Base-by-base conservation (phyloP, 2,329 filamentous ascomycete genomes). In the Exophiala oligosperma region DNA sequence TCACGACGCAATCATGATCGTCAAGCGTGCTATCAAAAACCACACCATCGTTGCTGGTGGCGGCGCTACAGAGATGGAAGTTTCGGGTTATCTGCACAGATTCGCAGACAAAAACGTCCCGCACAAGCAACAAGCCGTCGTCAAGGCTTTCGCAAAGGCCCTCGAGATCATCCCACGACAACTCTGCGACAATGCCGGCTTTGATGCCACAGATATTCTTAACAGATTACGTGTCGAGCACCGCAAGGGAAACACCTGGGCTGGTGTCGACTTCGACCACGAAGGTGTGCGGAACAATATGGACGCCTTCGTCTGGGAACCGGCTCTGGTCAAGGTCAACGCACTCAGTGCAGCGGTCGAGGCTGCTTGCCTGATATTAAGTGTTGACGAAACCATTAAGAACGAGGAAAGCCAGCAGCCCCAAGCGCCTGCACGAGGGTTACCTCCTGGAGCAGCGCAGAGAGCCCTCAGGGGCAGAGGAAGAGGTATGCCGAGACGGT, bases 1-100 rank as follows among this genome's bases (percentile, higher is more conserved):
- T 66, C 94, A 99, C 81, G 94, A 99, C 71, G 94, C 94, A 68
- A 97, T 99, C 77, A 99, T 99, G 94, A 96, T 99, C 70, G 94
- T 99, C 72, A 97, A 97, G 85, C 92, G 95, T 62, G 91, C 94
- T 28, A 91, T 97, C 76, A 91, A 91, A 80, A 96, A 97, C 81
- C 88, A 88, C 71, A 90, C 85, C 72, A 96, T 99, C 66, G 94
- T 99, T 26, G 94, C 92, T 47, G 94, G 94, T 69, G 94, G 94
- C 68, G 94, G 94, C 73, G 93, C 94, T 17, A 87, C 83, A 69
- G 94, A 99, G 81, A 97, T 99, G 93, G 94, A 97, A 75, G 77
- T 97, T 52, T 97, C 92, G 5, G 89, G 92, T 40, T 95, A 96
- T 77, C 85, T 99, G 64, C 92, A 97, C 81, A 83, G 84, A 67